Evolutionary conservation across 352 stramenopile genomes (phyloP), one percentile per base, ranked within the genome.

Genomic region (Globisporangium paddicum): DNA sequence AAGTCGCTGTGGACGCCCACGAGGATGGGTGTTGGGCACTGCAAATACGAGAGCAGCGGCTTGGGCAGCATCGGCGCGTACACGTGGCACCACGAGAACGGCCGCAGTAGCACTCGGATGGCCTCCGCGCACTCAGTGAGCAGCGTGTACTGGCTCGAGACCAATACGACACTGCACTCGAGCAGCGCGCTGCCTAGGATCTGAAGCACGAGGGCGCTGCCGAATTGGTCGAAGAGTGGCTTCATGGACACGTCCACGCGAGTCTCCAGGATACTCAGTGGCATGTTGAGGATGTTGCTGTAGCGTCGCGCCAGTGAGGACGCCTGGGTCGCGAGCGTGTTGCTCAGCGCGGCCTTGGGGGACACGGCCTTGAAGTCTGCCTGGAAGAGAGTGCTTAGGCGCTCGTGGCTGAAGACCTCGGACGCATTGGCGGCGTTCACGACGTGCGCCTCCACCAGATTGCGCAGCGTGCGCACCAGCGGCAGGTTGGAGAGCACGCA

Each of bases 11-110:
- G 87, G 1, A 96, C 66, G 23, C 89, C 89, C 2, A 96, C 84
- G 32, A 97, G 71, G 64, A 96, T 96, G 10, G 87, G 87, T 40
- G 87, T 95, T n/a, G 89, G 89, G 23, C 87, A 96, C 60, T 97
- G 85, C 30, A 97, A 73, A 45, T 96, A 94, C 26, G 87, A 93
- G 4, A 96, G 72, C 42, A 97, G 66, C 37, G 80, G 64, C 64
- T 92, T 86, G 5, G 89, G 88, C 5, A 97, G 67, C 54, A 96
- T 80, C 2, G 88, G 86, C 16, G 89, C 79, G 63, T 96, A 97
- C 50, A 95, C 86, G 56, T 97, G 89, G 58, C 84, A 93, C 89
- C 89, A 97, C 46, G 87, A 80, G 55, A 96, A 91, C 14, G 89
- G 89, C 25, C 89, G 86, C 26, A 96, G 67, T 35, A 97, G 73